Evolutionary conservation across 495 filamentous ascomycete genomes (phyloP).

Genomic region (Schizothecium vesticola): DNA sequence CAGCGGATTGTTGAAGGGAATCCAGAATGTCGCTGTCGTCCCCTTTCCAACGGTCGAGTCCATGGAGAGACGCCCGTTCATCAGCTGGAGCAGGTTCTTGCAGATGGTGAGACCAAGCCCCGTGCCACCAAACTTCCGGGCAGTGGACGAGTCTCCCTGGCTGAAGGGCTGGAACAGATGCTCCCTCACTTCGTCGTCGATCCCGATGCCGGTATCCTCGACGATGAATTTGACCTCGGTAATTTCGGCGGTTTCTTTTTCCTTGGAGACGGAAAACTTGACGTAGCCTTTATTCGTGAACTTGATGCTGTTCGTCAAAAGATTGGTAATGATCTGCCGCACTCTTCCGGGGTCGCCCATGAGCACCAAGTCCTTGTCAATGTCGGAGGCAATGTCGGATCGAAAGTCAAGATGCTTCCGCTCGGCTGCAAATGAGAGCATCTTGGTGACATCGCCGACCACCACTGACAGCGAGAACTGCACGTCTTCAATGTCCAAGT

Average conservation of each 20-base stretch:
- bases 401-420: conserved; percentile 55
- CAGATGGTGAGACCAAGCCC: conserved; percentile 77
- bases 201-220: conserved; percentile 79
- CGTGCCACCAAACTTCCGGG: conserved; percentile 72
- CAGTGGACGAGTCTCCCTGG: conserved; percentile 75
- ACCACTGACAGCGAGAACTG: conserved; percentile 72
- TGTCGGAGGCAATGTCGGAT: conserved; percentile 39
- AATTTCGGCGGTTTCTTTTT: conserved; percentile 43
- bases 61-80: conserved; percentile 70
- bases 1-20: conserved; percentile 58
- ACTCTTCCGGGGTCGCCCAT: conserved; percentile 75
- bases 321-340: conserved; percentile 77
- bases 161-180: conserved; percentile 81
- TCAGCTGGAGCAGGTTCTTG: conserved; percentile 71
- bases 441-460: conserved; percentile 63
- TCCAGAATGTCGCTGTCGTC: conserved; percentile 62
- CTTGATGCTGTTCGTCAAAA: conserved; percentile 86
- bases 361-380: conserved; percentile 44
- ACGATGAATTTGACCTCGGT: conserved; percentile 58
- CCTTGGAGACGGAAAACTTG: conserved; percentile 44
- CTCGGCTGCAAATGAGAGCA: conserved; percentile 54
- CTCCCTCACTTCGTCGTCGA: conserved; percentile 65
- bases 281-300: conserved; percentile 74
- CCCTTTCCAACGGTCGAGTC: conserved; percentile 53
- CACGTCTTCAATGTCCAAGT: conserved; percentile 67